Evolutionary conservation across 2,329 filamentous ascomycete species (phyloP), one percentile per base, ranked within the genome.

Genomic region (Immersiporthe knoxdaviesiana): DNA sequence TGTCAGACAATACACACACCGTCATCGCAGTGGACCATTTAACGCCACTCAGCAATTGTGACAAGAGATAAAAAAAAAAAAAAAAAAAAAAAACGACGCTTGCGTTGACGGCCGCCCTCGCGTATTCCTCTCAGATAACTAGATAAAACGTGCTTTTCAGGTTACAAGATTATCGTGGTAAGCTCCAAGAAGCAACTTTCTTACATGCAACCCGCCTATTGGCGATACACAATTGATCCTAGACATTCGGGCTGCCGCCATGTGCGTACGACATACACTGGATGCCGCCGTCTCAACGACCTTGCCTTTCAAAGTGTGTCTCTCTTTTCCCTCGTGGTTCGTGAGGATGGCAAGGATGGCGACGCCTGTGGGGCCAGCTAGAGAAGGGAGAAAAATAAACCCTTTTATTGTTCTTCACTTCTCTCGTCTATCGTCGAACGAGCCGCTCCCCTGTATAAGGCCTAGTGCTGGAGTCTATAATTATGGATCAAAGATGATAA

Each of bases 11-110:
- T 21, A 21, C 4, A 14, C 56, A 11, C 41, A n/a, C 44, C 6
- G 8, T 47, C 18, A 37, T 5, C 8, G 18, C 2, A 7, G 11
- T 37, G 18, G 30, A 41, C 37, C 59, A 60, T 7, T 72, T 35
- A 60, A 30, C 81, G 54, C 74, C 78, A 11, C 78, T 80, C 74
- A 77, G 76, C 73, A 81, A 79, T 73, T 76, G 78, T 16, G 41
- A 21, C n/a, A n/a, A n/a, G n/a, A n/a, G n/a, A 67, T 60, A 69
- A 21, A 12, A 18, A 6, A 58, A 59, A 63, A 69, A 21, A 10
- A 10, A 18, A 7, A 60, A 63, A 65, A 39, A 12, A 63, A 69
- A 21, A 12, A n/a, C 4, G 60, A 63, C 65, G 56, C 62, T 41
- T 66, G n/a, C 39, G 41, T 66, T 70, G 60, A 67, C 65, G 41